phyloP scores from a whole-genome alignment of 306 rosid species.

The Parietaria judaica region DNA sequence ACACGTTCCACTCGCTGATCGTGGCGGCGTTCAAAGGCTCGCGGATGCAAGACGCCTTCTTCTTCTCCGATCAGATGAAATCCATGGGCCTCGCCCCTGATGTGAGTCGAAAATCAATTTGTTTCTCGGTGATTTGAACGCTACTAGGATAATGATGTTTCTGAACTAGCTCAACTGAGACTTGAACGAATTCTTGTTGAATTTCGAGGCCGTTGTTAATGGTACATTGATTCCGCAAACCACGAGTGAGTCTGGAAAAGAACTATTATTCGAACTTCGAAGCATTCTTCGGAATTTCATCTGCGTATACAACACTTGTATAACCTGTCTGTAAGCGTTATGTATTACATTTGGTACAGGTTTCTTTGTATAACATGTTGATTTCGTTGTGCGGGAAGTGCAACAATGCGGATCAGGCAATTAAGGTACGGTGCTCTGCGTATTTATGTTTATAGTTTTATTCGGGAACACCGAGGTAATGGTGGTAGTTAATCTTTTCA shows the following conservation, averaged over 20 bases:
- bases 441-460: not conserved
- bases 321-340: too few species aligned
- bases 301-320: too few species aligned
- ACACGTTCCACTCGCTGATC: constrained; percentile 65
- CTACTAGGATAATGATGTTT: not conserved
- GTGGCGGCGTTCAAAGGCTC: constrained; percentile 72
- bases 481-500: not conserved
- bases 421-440: constrained; percentile 41
- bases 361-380: constrained; percentile 59
- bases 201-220: not conserved
- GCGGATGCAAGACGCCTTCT: constrained; percentile 70
- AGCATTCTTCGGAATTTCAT: too few species aligned
- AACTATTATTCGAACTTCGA: too few species aligned
- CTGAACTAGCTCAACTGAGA: not conserved
- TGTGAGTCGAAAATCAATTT: constrained; percentile 30
- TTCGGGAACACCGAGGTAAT: not conserved
- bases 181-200: not conserved
- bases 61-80: constrained; percentile 77
- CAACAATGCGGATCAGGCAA: constrained; percentile 65
- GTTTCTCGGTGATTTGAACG: too few species aligned
- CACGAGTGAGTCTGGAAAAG: not conserved
- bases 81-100: constrained; percentile 77
- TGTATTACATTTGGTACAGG: constrained; percentile 39
- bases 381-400: constrained; percentile 83
- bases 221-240: not conserved